phyloP scores from a whole-genome alignment of 495 filamentous ascomycete genomes.

The Aspergillus egyptiacus region DNA sequence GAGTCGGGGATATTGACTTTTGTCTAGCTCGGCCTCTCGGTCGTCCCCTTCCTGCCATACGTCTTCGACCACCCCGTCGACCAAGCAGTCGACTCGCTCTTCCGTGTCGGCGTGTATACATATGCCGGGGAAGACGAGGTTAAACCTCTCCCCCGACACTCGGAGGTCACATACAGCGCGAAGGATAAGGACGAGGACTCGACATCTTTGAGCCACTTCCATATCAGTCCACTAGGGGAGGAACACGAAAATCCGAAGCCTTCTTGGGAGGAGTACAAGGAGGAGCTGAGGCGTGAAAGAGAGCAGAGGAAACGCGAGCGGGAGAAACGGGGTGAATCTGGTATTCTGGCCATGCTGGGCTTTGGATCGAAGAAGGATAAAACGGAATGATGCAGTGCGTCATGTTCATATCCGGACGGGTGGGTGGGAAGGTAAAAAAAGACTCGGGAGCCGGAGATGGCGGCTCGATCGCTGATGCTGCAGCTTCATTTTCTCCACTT shows the following conservation, averaged over 20 bases:
- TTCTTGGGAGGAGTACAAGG: constrained; percentile 37
- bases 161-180: neutral
- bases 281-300: constrained; percentile 26
- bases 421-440: no score
- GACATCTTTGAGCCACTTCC: constrained; percentile 15
- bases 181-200: constrained; percentile 12
- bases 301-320: constrained; percentile 26
- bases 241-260: constrained; percentile 20
- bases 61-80: constrained; percentile 94
- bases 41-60: constrained; percentile 83
- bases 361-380: constrained; percentile 27
- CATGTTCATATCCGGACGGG: no score
- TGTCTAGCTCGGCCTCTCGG: constrained; percentile 65
- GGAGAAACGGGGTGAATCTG: constrained; percentile 13
- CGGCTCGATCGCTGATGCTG: no score
- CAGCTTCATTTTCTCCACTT: no score
- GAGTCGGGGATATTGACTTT: neutral
- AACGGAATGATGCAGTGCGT: constrained; percentile 25
- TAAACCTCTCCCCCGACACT: constrained; percentile 24
- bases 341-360: constrained; percentile 18
- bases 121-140: constrained; percentile 61
- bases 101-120: constrained; percentile 68
- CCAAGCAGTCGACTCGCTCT: constrained; percentile 79
- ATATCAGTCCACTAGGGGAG: constrained; percentile 10
- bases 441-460: no score